phyloP scores from a whole-genome alignment of 2,329 filamentous ascomycete species.

The Sporothrix inflata region DNA sequence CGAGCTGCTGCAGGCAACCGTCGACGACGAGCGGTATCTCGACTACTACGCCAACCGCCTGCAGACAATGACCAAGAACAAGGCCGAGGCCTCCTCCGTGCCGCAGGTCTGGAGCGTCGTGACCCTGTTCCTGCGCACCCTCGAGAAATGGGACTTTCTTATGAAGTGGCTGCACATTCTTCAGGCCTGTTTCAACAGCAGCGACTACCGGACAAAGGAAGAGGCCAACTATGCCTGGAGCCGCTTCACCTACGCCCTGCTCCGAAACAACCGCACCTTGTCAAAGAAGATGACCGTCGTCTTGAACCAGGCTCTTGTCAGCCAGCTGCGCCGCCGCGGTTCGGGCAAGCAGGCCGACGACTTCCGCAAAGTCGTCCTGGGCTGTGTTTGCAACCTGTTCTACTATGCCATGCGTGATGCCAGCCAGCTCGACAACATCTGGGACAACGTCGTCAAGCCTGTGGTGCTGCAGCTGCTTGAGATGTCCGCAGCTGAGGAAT shows the following conservation, averaged over 20 bases:
- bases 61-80: conserved; percentile 67
- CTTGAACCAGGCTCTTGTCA: conserved; percentile 69
- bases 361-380: conserved; percentile 61
- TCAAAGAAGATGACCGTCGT: conserved; percentile 54
- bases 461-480: conserved; percentile 63
- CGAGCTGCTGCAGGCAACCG: conserved; percentile 62
- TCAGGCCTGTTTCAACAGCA: conserved; percentile 81
- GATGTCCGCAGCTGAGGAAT: conserved; percentile 43
- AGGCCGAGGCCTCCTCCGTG: conserved; percentile 65
- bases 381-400: conserved; percentile 76
- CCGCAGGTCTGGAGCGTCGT: conserved; percentile 89
- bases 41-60: conserved; percentile 71
- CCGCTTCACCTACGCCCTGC: conserved; percentile 75
- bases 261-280: conserved; percentile 63
- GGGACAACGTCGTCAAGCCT: conserved; percentile 73
- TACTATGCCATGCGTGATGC: conserved; percentile 77
- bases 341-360: conserved; percentile 60
- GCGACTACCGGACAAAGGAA: conserved; percentile 68
- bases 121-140: conserved; percentile 74
- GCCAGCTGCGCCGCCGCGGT: conserved; percentile 67
- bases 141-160: conserved; percentile 73
- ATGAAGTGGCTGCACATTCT: conserved; percentile 76
- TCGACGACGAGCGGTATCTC: conserved; percentile 67
- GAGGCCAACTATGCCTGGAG: conserved; percentile 87
- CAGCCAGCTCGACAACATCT: conserved; percentile 72